These are phyloP conservation scores for Penicillium sp. DNA, from an alignment of 2,329 filamentous ascomycete species.

Conservation along the genomic window DNA sequence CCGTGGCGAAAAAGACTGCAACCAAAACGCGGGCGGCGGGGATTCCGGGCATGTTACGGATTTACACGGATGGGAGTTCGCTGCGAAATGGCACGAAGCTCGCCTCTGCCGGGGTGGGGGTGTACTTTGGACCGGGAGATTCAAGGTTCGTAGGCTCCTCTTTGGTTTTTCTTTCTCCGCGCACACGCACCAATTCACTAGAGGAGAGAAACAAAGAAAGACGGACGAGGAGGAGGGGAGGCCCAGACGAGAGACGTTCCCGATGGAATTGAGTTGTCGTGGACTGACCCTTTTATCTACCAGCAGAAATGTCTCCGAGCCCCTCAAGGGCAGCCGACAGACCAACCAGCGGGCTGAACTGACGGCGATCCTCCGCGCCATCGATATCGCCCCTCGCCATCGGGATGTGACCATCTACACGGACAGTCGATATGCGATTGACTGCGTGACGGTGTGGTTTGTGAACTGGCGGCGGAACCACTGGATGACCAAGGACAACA, in stretches of 20 bases:
- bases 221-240: no score
- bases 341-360: conserved; percentile 97
- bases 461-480: conserved; percentile 66
- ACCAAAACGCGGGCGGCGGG: conserved; percentile 42
- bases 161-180: not conserved
- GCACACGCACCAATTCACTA: no score
- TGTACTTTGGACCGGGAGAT: conserved; percentile 58
- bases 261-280: no score
- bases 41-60: conserved; percentile 48
- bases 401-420: conserved; percentile 70
- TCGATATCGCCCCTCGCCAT: conserved; percentile 65
- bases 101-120: conserved; percentile 56
- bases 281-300: conserved; percentile 21
- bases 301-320: conserved; percentile 66
- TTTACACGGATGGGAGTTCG: conserved; percentile 60
- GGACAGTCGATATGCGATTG: conserved; percentile 88
- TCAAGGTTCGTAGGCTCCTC: conserved; percentile 42
- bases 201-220: no score
- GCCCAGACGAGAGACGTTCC: no score
- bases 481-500: conserved; percentile 69
- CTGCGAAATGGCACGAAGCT: conserved; percentile 52
- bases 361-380: conserved; percentile 75
- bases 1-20: conserved; percentile 43
- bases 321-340: conserved; percentile 65
- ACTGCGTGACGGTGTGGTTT: conserved; percentile 82